Conservation (phyloP, 345 rosid species). For the Angophora floribunda region DNA sequence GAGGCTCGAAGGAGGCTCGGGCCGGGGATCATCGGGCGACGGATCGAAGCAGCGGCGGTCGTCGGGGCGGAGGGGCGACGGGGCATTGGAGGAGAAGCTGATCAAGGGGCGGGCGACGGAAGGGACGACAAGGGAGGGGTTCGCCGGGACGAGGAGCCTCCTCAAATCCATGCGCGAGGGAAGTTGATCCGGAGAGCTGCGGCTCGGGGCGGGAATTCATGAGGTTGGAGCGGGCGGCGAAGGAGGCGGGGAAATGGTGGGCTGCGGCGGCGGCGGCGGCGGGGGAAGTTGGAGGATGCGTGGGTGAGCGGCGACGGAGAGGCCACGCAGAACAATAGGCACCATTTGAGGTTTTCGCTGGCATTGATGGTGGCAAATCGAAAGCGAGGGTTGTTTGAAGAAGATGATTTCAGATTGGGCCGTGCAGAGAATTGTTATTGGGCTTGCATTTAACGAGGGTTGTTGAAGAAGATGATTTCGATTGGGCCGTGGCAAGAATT, state of each 20-base stretch:
- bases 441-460: neutral
- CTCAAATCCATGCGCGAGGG: conserved; percentile 45
- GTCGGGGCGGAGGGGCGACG: neutral
- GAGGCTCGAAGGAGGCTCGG: neutral
- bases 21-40: conserved; percentile 7
- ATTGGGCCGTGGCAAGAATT: neutral
- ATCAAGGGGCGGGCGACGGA: conserved; percentile 31
- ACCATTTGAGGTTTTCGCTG: neutral
- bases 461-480: neutral
- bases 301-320: neutral
- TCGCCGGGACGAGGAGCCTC: conserved; percentile 16
- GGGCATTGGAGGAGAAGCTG: conserved; percentile 8
- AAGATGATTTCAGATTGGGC: neutral
- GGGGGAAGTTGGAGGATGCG: neutral
- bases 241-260: neutral
- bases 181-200: neutral
- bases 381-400: neutral
- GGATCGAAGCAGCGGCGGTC: conserved; percentile 3
- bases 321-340: neutral
- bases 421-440: neutral
- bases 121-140: conserved; percentile 6
- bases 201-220: neutral
- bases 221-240: neutral
- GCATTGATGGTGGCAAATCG: neutral
- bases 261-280: neutral